These are phyloP conservation scores for Naganishia randhawae DNA, from an alignment of 768 basidiomycete genomes.

Conservation along the genomic window DNA sequence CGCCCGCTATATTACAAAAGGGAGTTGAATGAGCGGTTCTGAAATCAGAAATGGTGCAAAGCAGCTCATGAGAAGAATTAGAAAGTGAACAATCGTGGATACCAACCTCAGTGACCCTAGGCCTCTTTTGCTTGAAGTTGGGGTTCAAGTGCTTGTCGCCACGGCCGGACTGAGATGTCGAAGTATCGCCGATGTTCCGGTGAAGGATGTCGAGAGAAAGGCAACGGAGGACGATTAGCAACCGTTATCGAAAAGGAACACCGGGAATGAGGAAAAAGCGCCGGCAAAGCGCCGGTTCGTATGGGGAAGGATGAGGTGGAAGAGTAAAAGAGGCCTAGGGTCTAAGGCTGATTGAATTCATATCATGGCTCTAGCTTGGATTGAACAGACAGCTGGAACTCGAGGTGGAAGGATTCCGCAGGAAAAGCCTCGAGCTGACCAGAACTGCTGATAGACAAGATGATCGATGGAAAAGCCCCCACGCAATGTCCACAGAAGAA, in stretches of 20 bases:
- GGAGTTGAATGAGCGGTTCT: conserved; percentile 4
- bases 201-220: neutral
- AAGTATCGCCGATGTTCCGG: neutral
- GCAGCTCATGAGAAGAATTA: neutral
- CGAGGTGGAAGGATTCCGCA: neutral
- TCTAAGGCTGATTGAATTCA: conserved; percentile 10
- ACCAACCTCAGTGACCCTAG: conserved; percentile 94
- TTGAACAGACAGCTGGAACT: neutral
- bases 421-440: neutral
- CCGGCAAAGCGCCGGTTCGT: neutral
- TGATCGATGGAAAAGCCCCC: neutral
- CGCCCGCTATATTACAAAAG: conserved; percentile 63
- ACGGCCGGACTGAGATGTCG: conserved; percentile 38
- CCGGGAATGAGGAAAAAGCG: neutral
- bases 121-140: conserved; percentile 85
- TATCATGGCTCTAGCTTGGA: too few species aligned
- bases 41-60: neutral
- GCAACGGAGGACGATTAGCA: conserved; percentile 23
- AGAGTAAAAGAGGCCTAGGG: conserved; percentile 16
- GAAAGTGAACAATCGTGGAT: conserved; percentile 32
- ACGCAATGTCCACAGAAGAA: neutral
- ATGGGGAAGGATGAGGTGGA: neutral
- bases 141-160: conserved; percentile 89
- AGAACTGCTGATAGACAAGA: neutral
- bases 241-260: neutral